phyloP scores from a whole-genome alignment of 352 stramenopile genomes.

The Pythium graminicola region DNA sequence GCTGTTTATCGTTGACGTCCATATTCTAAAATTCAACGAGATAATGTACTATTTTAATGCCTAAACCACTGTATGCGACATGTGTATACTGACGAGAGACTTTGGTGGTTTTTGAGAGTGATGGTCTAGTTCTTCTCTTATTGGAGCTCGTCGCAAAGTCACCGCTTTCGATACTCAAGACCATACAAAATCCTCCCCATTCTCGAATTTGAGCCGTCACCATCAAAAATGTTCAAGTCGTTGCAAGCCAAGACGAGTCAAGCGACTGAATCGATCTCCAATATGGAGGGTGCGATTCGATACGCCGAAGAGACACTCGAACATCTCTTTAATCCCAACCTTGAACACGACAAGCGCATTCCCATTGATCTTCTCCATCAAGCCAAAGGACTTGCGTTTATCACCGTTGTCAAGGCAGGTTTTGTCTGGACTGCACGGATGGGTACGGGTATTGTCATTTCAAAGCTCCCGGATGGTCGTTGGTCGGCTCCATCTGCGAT shows the following conservation, averaged over 20 bases:
- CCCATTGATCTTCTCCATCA: conserved; percentile 86
- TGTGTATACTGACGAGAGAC: conserved; percentile 8
- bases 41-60: not conserved
- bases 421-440: conserved; percentile 85
- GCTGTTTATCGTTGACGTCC: too few species aligned
- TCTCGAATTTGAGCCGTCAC: not conserved
- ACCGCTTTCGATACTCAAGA: conserved; percentile 9
- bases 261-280: conserved; percentile 77
- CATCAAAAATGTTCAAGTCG: conserved; percentile 15
- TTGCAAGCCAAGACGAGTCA: conserved; percentile 18
- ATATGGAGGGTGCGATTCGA: conserved; percentile 88
- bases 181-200: conserved; percentile 1
- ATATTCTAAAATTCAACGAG: too few species aligned
- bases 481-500: conserved; percentile 95
- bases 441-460: conserved; percentile 90
- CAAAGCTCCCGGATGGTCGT: conserved; percentile 89
- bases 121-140: conserved; percentile 1
- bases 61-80: conserved; percentile 15
- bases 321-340: conserved; percentile 85
- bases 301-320: conserved; percentile 87
- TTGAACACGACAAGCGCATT: conserved; percentile 85
- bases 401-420: conserved; percentile 89
- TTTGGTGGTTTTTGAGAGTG: conserved; percentile 13
- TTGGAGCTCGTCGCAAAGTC: not conserved
- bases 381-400: conserved; percentile 87